These are phyloP conservation scores for Fraxinus nigra DNA, from an alignment of 305 asterid genomes.

Conservation along the genomic window DNA sequence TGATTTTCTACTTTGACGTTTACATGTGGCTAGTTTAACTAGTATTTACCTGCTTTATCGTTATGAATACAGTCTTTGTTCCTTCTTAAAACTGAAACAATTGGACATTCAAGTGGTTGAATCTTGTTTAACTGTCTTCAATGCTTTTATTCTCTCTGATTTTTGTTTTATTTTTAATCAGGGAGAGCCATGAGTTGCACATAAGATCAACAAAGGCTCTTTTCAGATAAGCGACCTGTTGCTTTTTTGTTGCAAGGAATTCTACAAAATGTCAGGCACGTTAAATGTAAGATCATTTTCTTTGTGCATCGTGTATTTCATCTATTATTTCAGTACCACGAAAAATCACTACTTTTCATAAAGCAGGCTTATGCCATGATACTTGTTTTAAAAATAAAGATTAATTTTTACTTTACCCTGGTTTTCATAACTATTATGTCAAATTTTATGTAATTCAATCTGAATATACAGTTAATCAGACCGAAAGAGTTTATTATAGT, in stretches of 20 bases:
- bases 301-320: no score
- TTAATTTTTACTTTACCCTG: neutral
- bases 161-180: slow-evolving; percentile 11
- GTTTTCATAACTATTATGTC: neutral
- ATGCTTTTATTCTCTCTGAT: slow-evolving; percentile 2
- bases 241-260: slow-evolving; percentile 33
- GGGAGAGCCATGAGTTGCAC: slow-evolving; percentile 6
- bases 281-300: slow-evolving; percentile 29
- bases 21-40: neutral
- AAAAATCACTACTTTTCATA: no score
- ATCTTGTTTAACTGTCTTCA: slow-evolving; percentile 3
- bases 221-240: slow-evolving; percentile 31
- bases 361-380: no score
- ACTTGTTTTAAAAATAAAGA: no score
- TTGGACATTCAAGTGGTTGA: neutral
- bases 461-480: neutral
- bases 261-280: neutral
- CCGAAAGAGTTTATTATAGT: neutral
- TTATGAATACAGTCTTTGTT: neutral
- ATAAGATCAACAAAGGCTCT: slow-evolving; percentile 15
- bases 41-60: neutral
- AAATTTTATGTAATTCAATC: neutral
- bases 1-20: no score
- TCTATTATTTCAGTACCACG: no score
- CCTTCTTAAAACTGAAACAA: neutral